phyloP scores from a whole-genome alignment of 169 alveolate genomes.

The Blepharisma undulans region DNA sequence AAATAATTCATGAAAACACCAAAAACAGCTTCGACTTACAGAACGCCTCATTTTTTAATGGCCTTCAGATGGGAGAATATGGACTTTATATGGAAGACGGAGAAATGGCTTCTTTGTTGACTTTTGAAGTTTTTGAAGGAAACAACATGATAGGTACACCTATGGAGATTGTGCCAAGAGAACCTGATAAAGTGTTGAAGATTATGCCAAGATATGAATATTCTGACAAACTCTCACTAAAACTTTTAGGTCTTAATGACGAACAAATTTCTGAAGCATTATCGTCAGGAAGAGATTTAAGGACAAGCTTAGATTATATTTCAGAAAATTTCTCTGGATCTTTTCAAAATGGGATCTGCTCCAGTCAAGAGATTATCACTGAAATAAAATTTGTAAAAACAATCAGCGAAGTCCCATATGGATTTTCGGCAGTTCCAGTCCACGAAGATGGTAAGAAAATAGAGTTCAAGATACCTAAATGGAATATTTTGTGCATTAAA shows the following conservation, averaged over 20 bases:
- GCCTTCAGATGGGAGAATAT: not conserved
- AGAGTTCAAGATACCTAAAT: not conserved
- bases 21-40: not conserved
- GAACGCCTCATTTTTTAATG: not conserved
- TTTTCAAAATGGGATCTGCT: not conserved
- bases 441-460: not conserved
- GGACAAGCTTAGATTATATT: not conserved
- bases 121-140: not conserved
- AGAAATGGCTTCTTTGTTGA: not conserved
- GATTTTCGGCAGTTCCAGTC: not conserved
- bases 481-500: not conserved
- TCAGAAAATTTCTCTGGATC: not conserved
- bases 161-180: not conserved
- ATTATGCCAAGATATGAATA: not conserved
- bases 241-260: not conserved
- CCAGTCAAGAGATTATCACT: not conserved
- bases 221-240: not conserved
- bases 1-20: not conserved
- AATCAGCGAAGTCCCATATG: not conserved
- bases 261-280: not conserved
- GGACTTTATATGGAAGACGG: slow-evolving; percentile 16
- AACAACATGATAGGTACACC: not conserved
- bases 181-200: not conserved
- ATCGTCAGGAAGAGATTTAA: not conserved
- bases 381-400: not conserved